Evolutionary conservation across 306 rosid genomes (phyloP), one percentile per base, ranked within the genome.

Genomic region (Echinosophora koreensis): DNA sequence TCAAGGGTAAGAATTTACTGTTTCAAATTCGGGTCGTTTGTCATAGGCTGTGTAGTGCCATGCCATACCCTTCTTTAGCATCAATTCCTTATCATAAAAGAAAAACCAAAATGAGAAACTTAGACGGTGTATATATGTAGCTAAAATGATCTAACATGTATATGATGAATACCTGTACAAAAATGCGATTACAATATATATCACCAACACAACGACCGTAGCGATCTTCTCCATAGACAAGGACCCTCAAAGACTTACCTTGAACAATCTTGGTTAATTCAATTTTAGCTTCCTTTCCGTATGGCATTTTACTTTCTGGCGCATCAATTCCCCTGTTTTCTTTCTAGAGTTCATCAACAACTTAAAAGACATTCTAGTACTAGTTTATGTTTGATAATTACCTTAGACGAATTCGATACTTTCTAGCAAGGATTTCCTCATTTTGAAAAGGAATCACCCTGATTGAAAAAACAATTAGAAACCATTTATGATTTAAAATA

Each of bases 21-120:
- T 79, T 75, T 85, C 91, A 4, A 96, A 70, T 72, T 96, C 97
- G 2, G 83, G 42, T 12, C 97, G 89, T 71, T 89, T 69, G 82
- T 96, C 99, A 34, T 92, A 96, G 60, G 96, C 98, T 5, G 71
- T 0, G 77, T 96, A 96, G 70, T 96, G 99, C 97, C 98, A 96
- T 47, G 97, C 99, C 35, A 81, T 39, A 16, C 99, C 97, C 61
- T 88, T 92, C 87, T 92, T 92, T 47, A 96, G 90, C 99, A 96
- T 91, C 60, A 80, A 38, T 88, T 96, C 97, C 97, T 96, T n/a
- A 5, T 80, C 51, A 80, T 57, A 9, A 84, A 74, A 61, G 66
- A 34, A 79, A 79, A 61, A 60, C 10, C 42, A 28, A 55, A 59
- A 27, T 72, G 22, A 73, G 50, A 75, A 60, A 56, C 52, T 50